Evolutionary conservation across 2,329 filamentous ascomycete genomes (phyloP), one percentile per base, ranked within the genome.

Genomic region (Aspergillus sp.): DNA sequence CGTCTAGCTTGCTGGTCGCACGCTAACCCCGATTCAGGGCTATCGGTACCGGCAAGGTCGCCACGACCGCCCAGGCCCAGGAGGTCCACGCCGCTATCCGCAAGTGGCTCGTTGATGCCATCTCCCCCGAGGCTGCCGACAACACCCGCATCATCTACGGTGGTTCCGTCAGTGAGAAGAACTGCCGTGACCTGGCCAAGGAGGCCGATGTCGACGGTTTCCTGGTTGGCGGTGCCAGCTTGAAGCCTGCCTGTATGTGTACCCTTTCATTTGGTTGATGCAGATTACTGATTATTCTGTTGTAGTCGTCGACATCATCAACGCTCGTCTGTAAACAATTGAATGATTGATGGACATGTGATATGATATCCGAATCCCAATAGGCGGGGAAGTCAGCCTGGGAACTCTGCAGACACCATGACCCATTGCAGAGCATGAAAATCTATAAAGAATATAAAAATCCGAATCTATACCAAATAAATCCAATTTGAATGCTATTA

Each of bases 171-270:
- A 96, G 85, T 77, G 95, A 97, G 86, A 97, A 97, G 90, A 99
- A 99, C 88, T 96, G 91, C 85, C 87, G 84, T 75, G 94, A 98
- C 67, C 86, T 99, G 72, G 88, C 90, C 77, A 94, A 92, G 85
- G 88, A 98, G 87, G 78, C 87, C 66, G 95, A 99, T 80, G 97
- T 99, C 78, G 95, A 99, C 79, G 95, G 95, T 61, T 98, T 98
- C 89, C 86, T 98, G 69, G 94, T 98, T 69, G 94, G 94, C 67
- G 94, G 94, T 80, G 94, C 94, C 76, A 95, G 91, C 78, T 87
- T 98, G 82, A 98, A 98, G 89, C 94, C 94, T 76, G 93, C 91
- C 68, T 97, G 89, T 92, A 82, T 85, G 89, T 51, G 25, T 23
- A 17, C 39, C 47, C 21, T 43, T 58, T 59, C 41, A 64, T 57